Base-by-base conservation (phyloP, 1,284 basidiomycete genomes). In the Wolfiporia cocos region DNA sequence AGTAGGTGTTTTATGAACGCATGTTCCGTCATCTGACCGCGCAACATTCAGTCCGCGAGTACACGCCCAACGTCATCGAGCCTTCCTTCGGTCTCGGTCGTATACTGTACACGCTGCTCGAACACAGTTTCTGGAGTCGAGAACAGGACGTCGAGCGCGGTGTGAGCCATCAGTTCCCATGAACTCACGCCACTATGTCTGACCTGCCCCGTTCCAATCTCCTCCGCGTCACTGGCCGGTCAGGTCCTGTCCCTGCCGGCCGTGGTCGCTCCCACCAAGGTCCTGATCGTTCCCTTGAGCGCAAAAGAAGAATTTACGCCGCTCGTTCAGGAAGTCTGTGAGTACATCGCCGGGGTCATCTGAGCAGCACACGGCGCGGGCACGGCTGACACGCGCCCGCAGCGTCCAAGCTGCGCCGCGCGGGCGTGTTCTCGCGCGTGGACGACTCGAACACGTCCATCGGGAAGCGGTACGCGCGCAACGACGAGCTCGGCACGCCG, bases 81-180 rank as follows among this genome's bases (percentile, higher is more conserved):
- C 95, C 95, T 21, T 99, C 96, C 15, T 98, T 98, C 66, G 95
- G 96, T 54, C 83, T 99, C 55, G 95, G 95, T 44, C 90, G 95
- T 46, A 97, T 99, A 58, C 75, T 98, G 37, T 98, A 98, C 66
- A 84, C 84, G 28, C 71, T 98, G 40, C 81, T 99, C 37, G 95
- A 99, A 67, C 95, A 99, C 73, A 84, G 79, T 55, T 99, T 89
- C 76, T 98, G 95, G 95, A 80, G 81, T 44, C 81, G 95, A 61
- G 93, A 92, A 60, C 83, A 92, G 58, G 92, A 95, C 64, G 69
- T 88, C 30, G 86, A 92, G 48, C 86, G 92, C 57, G 86, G 83
- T 48, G 92, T 91, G 64, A 61, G 86, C 74, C 23, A 47, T 34
- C 44, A 50, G 58, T 52, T 48, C 50, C 14, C 49, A 43, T 42